These are phyloP conservation scores for Ophiostoma sp. DNA, from an alignment of 2,329 filamentous ascomycete genomes.

Conservation along the genomic window DNA sequence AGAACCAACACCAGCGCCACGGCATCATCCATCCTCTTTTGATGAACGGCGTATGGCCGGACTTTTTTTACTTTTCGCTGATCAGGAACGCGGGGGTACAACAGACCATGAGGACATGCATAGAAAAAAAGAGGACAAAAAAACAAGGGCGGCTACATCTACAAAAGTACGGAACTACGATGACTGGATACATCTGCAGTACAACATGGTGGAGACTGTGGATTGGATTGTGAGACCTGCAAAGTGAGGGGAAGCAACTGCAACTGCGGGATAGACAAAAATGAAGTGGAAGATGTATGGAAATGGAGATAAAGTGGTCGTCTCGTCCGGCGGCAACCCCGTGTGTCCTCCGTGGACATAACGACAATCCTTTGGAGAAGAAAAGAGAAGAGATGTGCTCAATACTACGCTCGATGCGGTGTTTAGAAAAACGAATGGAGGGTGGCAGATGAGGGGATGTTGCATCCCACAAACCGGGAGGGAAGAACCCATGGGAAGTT, in stretches of 20 bases:
- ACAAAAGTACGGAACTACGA: background rate
- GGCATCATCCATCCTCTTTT: background rate
- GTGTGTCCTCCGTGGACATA: background rate
- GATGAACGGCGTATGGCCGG: background rate
- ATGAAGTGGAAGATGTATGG: background rate
- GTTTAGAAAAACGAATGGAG: background rate
- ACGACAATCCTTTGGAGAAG: background rate
- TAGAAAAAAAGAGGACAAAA: background rate
- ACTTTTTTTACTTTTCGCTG: background rate
- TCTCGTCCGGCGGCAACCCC: background rate
- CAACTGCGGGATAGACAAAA: background rate
- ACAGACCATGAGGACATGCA: background rate
- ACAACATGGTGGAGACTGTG: background rate
- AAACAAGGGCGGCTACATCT: background rate
- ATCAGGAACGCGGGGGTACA: background rate
- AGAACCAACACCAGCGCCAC: background rate
- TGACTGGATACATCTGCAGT: background rate
- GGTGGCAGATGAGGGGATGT: background rate
- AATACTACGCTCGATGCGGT: background rate
- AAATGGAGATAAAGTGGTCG: background rate
- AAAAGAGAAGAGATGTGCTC: no score
- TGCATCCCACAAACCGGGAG: constrained; percentile 1
- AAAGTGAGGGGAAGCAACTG: background rate
- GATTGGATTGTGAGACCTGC: background rate
- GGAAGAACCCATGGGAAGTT: background rate